Conservation (phyloP, 371 early-diverging fungal species). For the Zancudomyces culisetae region DNA sequence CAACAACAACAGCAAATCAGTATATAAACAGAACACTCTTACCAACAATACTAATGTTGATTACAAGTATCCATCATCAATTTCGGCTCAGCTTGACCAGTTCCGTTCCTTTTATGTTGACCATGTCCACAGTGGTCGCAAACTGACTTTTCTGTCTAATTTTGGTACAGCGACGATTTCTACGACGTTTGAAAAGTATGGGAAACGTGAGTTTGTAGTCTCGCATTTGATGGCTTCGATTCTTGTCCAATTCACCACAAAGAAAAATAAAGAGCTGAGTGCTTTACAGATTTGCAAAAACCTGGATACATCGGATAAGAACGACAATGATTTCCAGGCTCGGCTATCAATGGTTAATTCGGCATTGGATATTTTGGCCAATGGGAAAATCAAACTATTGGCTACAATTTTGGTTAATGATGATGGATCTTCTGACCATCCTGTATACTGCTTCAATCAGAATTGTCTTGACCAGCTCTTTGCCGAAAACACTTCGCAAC, state of each 20-base stretch:
- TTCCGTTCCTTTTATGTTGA: neutral
- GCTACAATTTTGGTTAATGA: slow-evolving; percentile 33
- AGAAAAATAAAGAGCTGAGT: too few relatives aligned
- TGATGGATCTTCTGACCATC: slow-evolving; percentile 29
- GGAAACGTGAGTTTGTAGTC: slow-evolving; percentile 46
- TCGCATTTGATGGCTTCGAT: slow-evolving; percentile 56
- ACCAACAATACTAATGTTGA: neutral
- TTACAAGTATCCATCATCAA: neutral
- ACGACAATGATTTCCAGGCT: neutral
- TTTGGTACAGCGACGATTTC: neutral
- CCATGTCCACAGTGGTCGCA: neutral
- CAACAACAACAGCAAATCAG: too few relatives aligned
- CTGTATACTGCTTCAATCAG: slow-evolving; percentile 42
- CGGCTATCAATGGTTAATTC: slow-evolving; percentile 6
- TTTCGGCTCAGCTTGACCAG: neutral
- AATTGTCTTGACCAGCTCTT: slow-evolving; percentile 14
- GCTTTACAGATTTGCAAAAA: neutral
- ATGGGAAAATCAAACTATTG: slow-evolving; percentile 56
- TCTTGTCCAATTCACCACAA: slow-evolving; percentile 41
- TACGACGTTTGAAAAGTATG: slow-evolving; percentile 15
- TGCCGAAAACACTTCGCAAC: slow-evolving; percentile 26
- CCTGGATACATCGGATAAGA: neutral
- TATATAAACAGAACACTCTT: too few relatives aligned
- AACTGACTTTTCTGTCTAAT: neutral
- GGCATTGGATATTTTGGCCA: slow-evolving; percentile 62